phyloP scores from a whole-genome alignment of 495 filamentous ascomycete species.

The Podospora pseudoanserina region DNA sequence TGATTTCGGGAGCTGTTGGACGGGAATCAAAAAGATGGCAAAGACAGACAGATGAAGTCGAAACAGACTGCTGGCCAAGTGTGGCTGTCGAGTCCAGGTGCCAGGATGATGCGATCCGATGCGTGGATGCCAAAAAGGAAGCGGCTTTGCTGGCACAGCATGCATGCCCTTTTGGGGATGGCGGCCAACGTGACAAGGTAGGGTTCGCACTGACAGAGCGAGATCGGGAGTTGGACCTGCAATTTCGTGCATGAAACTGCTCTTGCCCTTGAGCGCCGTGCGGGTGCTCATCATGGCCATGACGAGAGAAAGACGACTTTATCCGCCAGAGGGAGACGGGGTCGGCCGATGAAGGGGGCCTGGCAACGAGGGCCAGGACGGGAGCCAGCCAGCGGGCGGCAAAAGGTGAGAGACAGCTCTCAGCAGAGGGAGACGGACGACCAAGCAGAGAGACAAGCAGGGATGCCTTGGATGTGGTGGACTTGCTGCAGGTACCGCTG shows the following conservation, averaged over 20 bases:
- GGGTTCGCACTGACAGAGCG: constrained; percentile 6
- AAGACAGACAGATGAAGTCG: not conserved
- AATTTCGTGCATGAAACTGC: constrained; percentile 14
- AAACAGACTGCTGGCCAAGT: not conserved
- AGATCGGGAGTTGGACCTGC: not conserved
- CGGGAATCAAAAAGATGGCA: not conserved
- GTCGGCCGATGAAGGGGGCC: not conserved
- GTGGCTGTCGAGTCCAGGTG: not conserved
- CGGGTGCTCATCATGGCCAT: not conserved
- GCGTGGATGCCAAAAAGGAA: not conserved
- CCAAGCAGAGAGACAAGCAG: not conserved
- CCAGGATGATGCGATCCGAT: constrained; percentile 6
- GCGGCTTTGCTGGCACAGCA: constrained; percentile 1
- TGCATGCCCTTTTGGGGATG: constrained; percentile 8
- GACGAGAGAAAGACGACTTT: not conserved
- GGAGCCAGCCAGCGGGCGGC: not conserved
- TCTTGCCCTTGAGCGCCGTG: not conserved
- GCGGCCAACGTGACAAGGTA: not conserved
- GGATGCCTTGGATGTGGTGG: constrained; percentile 15
- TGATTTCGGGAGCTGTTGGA: not conserved
- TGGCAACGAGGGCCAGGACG: not conserved
- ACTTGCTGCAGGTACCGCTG: constrained; percentile 18
- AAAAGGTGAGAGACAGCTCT: not conserved
- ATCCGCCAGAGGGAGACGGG: not conserved
- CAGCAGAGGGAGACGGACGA: not conserved